These are phyloP conservation scores for Stagonosporopsis chrysanthemi DNA, from an alignment of 2,329 filamentous ascomycete species.

Conservation along the genomic window DNA sequence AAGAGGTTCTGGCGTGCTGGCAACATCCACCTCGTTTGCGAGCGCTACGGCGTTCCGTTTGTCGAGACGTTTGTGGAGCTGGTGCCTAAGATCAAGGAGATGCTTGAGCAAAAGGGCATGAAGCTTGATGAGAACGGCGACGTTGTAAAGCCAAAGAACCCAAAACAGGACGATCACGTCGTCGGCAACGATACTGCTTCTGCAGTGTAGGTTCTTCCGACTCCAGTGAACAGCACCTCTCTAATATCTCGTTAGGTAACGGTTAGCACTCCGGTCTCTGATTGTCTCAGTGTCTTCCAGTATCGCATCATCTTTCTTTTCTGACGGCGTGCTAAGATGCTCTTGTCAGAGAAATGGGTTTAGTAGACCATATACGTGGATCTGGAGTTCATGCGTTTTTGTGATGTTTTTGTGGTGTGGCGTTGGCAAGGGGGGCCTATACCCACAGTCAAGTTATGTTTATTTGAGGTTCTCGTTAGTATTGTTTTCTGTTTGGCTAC, in stretches of 20 bases:
- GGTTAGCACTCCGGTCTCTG: neutral
- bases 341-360: neutral
- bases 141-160: slow-evolving; percentile 5
- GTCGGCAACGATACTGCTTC: neutral
- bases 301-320: neutral
- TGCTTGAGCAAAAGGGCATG: slow-evolving; percentile 42
- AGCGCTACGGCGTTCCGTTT: slow-evolving; percentile 56
- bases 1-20: slow-evolving; percentile 64
- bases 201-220: neutral
- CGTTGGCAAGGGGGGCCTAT: neutral
- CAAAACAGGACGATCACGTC: neutral
- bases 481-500: too few species aligned
- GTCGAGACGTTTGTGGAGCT: slow-evolving; percentile 55
- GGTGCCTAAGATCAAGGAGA: slow-evolving; percentile 43
- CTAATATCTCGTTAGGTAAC: neutral
- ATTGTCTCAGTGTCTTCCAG: neutral
- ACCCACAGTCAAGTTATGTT: too few species aligned
- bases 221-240: neutral
- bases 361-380: neutral
- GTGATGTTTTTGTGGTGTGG: neutral
- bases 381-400: neutral
- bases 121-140: slow-evolving; percentile 24
- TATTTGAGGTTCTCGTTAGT: too few species aligned
- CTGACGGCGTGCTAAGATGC: neutral
- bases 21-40: slow-evolving; percentile 67